phyloP scores from a whole-genome alignment of 2,329 filamentous ascomycete genomes.

The Lecanicillium sp. region DNA sequence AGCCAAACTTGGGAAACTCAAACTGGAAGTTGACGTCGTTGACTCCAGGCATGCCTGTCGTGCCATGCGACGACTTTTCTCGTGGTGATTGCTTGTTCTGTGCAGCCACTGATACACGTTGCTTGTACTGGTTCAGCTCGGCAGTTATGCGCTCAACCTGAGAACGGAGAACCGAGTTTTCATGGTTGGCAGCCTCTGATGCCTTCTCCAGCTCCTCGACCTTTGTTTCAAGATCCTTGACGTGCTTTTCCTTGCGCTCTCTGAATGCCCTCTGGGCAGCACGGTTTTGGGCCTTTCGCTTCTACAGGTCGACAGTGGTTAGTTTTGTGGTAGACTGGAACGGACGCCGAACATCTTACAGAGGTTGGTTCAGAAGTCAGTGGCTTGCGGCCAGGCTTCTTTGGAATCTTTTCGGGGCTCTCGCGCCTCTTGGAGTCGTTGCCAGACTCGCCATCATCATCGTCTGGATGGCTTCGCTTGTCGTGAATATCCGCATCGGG shows the following conservation, averaged over 20 bases:
- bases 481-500: slow-evolving; percentile 47
- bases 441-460: slow-evolving; percentile 46
- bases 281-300: slow-evolving; percentile 91
- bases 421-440: slow-evolving; percentile 64
- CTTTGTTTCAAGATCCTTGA: slow-evolving; percentile 76
- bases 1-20: slow-evolving; percentile 90
- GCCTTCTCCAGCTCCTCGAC: slow-evolving; percentile 71
- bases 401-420: slow-evolving; percentile 74
- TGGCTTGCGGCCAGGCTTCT: slow-evolving; percentile 95
- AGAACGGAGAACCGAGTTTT: slow-evolving; percentile 76
- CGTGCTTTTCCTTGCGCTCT: slow-evolving; percentile 87
- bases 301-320: slow-evolving; percentile 40
- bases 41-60: slow-evolving; percentile 46
- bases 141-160: slow-evolving; percentile 80
- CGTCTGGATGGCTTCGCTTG: slow-evolving; percentile 66
- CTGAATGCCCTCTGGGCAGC: slow-evolving; percentile 89
- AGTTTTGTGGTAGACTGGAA: slow-evolving; percentile 1
- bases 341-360: slow-evolving; percentile 48
- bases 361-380: slow-evolving; percentile 92
- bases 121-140: slow-evolving; percentile 85
- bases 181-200: slow-evolving; percentile 73
- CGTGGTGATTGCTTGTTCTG: slow-evolving; percentile 26
- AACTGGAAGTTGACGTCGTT: slow-evolving; percentile 83
- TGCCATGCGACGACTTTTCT: slow-evolving; percentile 33
- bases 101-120: slow-evolving; percentile 60